phyloP scores from a whole-genome alignment of 805 yeast genomes.

The Ogataea paradorogensis region DNA sequence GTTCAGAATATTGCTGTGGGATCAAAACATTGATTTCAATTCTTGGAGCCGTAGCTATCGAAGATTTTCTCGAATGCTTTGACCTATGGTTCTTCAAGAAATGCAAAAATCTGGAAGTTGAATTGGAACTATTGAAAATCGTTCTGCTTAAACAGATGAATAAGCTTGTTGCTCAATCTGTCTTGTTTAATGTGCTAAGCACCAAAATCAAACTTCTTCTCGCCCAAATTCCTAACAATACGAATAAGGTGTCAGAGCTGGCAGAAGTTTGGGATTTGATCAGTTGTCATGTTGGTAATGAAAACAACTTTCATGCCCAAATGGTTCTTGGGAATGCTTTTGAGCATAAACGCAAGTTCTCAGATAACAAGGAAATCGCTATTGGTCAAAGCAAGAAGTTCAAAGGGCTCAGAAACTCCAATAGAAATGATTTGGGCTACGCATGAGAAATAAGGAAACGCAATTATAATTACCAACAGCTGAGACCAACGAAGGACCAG shows the following conservation, averaged over 20 bases:
- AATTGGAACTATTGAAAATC: slow-evolving; percentile 19
- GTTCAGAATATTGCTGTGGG: slow-evolving; percentile 14
- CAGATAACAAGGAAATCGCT: slow-evolving; percentile 4
- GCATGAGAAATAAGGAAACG: not conserved
- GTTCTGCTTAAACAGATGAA: slow-evolving; percentile 13
- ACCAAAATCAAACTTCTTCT: slow-evolving; percentile 13
- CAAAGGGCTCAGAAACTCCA: slow-evolving; percentile 20
- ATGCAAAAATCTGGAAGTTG: slow-evolving; percentile 8
- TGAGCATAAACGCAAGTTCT: slow-evolving; percentile 15
- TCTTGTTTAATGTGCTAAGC: slow-evolving; percentile 7
- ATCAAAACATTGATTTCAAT: slow-evolving; percentile 12
- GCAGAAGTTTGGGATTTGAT: slow-evolving; percentile 21
- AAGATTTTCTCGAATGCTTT: slow-evolving; percentile 19
- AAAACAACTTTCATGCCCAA: slow-evolving; percentile 10
- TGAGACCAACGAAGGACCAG: slow-evolving; percentile 15
- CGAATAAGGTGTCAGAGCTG: slow-evolving; percentile 13
- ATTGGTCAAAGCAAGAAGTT: slow-evolving; percentile 12
- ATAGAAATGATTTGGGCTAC: slow-evolving; percentile 17
- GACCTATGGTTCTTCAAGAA: slow-evolving; percentile 12
- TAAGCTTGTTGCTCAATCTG: slow-evolving; percentile 3
- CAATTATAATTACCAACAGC: slow-evolving; percentile 3
- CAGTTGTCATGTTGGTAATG: slow-evolving; percentile 16
- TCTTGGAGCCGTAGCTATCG: slow-evolving; percentile 16
- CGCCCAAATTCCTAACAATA: slow-evolving; percentile 2
- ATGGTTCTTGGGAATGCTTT: not conserved